Base-by-base conservation (phyloP, 495 filamentous ascomycete genomes). In the Hypoxylon lienhwacheense region DNA sequence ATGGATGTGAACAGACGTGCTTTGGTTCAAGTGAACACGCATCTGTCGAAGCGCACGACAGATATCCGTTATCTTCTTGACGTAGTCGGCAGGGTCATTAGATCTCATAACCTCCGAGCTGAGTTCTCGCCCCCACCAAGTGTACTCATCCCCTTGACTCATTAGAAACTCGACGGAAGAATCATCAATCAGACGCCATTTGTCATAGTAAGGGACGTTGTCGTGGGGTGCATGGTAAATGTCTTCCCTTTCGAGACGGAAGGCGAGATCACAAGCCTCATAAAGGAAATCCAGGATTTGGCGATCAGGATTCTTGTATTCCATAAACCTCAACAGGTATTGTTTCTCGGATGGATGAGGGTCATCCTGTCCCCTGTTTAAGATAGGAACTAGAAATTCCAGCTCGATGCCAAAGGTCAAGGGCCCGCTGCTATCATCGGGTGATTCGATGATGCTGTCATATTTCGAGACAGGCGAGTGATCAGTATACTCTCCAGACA, bases 361-460 rank as follows among this genome's bases (percentile, higher is more conserved):
- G 26, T 62, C 63, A 1, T 12, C 1, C 0, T 5, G 17, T 1
- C 19, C 14, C 0, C 1, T 2, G 0, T 12, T 2, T 1, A 59
- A 14, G 6, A 34, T 14, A 0, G 63, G 46, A 4, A 62, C 15
- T 17, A 65, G 34, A 34, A 65, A 62, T 29, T 65, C 63, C 1
- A 65, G 1, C 24, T 65, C 63, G 10, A 65, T 21, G 1, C 63
- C 63, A 15, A 51, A 61, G n/a, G 63, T 65, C 12, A 65, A 16
- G 7, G 35, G 5, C 3, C 53, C 50, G 0, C 7, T 12, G 2
- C 39, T 49, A 26, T 58, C 54, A 21, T 65, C 37, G 2, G 34
- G 45, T 1, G 59, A 53, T 20, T 56, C 58, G 34, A 65, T 50
- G 12, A 44, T 53, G 14, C 36, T 4, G 11, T 53, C 37, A 2